phyloP scores from a whole-genome alignment of 1,139 yeast species.

The Blastobotrys indianensis region DNA sequence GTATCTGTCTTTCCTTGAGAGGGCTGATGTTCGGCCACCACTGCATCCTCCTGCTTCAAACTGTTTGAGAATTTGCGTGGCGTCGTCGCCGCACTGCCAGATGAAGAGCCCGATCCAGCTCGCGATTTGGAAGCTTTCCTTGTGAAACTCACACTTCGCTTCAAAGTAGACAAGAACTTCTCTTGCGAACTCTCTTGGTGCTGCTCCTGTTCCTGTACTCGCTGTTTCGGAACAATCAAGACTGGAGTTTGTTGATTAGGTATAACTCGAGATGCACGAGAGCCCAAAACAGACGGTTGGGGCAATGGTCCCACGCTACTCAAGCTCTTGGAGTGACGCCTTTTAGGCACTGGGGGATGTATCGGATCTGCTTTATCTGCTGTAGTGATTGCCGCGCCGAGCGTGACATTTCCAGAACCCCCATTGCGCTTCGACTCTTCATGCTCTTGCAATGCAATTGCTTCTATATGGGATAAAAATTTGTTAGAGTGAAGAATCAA shows the following conservation, averaged over 20 bases:
- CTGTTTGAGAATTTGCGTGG: neutral
- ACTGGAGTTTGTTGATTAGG: neutral
- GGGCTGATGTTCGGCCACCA: neutral
- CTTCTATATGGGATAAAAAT: slow-evolving; percentile 51
- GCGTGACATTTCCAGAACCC: slow-evolving; percentile 4
- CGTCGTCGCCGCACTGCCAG: slow-evolving; percentile 2
- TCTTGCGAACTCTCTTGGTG: slow-evolving; percentile 3
- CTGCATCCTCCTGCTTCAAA: neutral
- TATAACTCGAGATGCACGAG: too few species aligned
- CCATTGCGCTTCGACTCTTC: slow-evolving; percentile 20
- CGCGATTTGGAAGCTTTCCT: slow-evolving; percentile 16
- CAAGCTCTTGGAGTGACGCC: slow-evolving; percentile 18
- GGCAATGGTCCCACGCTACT: slow-evolving; percentile 6
- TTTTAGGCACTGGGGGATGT: neutral
- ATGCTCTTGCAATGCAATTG: slow-evolving; percentile 30
- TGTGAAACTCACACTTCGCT: slow-evolving; percentile 23
- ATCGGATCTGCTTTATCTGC: neutral
- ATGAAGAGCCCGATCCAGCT: slow-evolving; percentile 20
- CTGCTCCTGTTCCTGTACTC: slow-evolving; percentile 1
- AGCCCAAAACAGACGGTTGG: neutral
- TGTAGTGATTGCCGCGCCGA: slow-evolving; percentile 1
- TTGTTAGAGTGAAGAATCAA: slow-evolving; percentile 73
- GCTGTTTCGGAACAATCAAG: slow-evolving; percentile 11
- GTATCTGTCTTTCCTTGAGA: too few species aligned
- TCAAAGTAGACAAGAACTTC: slow-evolving; percentile 17